Conservation (phyloP, 495 filamentous ascomycete species). For the Penicilliopsis zonata region DNA sequence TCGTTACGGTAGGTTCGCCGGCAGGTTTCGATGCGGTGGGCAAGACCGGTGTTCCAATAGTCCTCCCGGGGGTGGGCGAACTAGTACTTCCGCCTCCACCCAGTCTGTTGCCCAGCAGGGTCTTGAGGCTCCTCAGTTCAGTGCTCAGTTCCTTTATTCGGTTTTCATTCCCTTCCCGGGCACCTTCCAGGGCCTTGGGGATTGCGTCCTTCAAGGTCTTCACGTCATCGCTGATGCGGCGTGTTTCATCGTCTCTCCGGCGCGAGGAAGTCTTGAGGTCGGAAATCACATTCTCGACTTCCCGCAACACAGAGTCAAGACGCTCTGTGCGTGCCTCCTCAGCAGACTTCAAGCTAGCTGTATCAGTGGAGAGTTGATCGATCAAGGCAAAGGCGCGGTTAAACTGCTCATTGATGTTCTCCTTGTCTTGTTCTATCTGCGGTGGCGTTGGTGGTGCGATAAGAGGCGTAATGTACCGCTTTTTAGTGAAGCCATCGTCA, state of each 20-base stretch:
- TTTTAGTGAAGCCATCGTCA: conserved; percentile 4
- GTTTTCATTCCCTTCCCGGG: conserved; percentile 72
- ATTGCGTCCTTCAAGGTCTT: conserved; percentile 69
- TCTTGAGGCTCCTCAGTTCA: conserved; percentile 88
- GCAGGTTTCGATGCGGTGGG: conserved; percentile 20
- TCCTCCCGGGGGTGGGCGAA: conserved; percentile 21
- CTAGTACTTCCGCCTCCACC: conserved; percentile 31
- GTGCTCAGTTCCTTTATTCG: conserved; percentile 72
- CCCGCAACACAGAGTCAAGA: conserved; percentile 68
- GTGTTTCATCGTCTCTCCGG: conserved; percentile 72
- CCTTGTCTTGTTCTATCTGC: conserved; percentile 86
- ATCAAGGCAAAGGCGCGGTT: conserved; percentile 81
- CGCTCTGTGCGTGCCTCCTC: conserved; percentile 77
- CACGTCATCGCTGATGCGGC: conserved; percentile 78
- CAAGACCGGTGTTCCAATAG: conserved; percentile 14
- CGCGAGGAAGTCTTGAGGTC: conserved; percentile 69
- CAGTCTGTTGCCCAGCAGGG: conserved; percentile 70
- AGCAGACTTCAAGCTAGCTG: conserved; percentile 68
- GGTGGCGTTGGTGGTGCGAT: conserved; percentile 90
- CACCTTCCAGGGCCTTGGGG: conserved; percentile 74
- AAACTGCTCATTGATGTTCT: conserved; percentile 82
- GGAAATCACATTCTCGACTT: conserved; percentile 70
- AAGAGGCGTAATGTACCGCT: conserved; percentile 84
- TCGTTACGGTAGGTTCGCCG: conserved; percentile 11
- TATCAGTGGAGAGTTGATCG: conserved; percentile 85